Conservation (phyloP, 2,329 filamentous ascomycete species). For the Beauveria brongniartii region DNA sequence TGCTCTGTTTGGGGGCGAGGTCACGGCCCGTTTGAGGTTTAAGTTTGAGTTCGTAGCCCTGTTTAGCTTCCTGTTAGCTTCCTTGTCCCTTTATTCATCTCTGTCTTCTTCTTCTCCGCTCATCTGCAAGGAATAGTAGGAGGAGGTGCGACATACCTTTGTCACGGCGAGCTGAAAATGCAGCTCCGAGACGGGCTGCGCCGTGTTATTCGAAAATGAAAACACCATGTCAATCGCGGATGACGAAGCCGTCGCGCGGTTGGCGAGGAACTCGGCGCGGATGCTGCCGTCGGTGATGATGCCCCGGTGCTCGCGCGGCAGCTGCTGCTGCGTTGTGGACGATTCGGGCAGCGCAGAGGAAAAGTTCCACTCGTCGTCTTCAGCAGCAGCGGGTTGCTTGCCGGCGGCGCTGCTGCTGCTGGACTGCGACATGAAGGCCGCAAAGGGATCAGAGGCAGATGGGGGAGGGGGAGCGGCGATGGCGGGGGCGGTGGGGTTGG, state of each 20-base stretch:
- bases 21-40: constrained; percentile 77
- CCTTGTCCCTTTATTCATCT: no score
- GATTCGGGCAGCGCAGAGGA: constrained; percentile 71
- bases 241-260: constrained; percentile 43
- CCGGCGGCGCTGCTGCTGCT: constrained; percentile 8
- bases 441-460: constrained; percentile 42
- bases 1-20: constrained; percentile 62
- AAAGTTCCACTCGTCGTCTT: constrained; percentile 94
- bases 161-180: constrained; percentile 91
- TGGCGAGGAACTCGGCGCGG: constrained; percentile 65
- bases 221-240: constrained; percentile 63
- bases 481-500: constrained; percentile 40
- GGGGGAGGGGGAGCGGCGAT: constrained; percentile 38
- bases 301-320: constrained; percentile 52
- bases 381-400: constrained; percentile 29
- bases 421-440: constrained; percentile 32
- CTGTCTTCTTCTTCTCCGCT: not conserved
- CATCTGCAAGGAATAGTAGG: not conserved
- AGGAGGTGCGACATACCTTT: constrained; percentile 49
- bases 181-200: constrained; percentile 64
- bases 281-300: constrained; percentile 63
- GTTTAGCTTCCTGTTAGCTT: not conserved
- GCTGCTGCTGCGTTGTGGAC: constrained; percentile 37
- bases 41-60: constrained; percentile 76
- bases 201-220: constrained; percentile 74